Percentiles rank a stretch among this genome's conserved stretches.
phyloP scores from a whole-genome alignment of 2,329 filamentous ascomycete genomes.

The Triangularia setosa region DNA sequence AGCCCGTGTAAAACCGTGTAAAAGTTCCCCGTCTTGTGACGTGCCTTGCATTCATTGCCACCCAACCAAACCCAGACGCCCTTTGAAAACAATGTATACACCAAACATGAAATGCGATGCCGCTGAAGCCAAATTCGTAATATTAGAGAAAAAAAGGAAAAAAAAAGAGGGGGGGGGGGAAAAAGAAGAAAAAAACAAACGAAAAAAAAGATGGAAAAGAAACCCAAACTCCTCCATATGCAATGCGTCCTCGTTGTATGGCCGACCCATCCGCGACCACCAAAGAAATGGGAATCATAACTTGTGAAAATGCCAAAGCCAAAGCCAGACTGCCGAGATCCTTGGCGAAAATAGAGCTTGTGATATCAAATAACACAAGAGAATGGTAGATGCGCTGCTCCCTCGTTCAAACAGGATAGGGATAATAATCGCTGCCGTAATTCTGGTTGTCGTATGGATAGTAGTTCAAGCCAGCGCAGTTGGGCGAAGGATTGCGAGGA shows the following conservation, averaged over 20 bases:
- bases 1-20: background rate
- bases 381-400: background rate
- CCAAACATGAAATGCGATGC: slow-evolving; percentile 3
- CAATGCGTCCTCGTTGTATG: background rate
- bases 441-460: background rate
- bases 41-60: background rate
- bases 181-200: background rate
- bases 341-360: background rate
- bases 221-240: background rate
- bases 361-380: background rate
- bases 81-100: background rate
- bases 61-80: background rate
- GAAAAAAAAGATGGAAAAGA: background rate
- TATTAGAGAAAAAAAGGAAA: background rate
- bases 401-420: background rate
- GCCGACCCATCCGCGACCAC: background rate
- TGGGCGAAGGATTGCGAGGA: background rate
- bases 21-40: background rate
- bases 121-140: slow-evolving; percentile 9
- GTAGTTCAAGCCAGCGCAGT: background rate
- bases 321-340: background rate
- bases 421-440: background rate
- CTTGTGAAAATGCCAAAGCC: background rate
- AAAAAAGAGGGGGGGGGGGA: no score
- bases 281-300: background rate